Evolutionary conservation across 1,284 basidiomycete species (phyloP).

Genomic region (Pascua guehoae): DNA sequence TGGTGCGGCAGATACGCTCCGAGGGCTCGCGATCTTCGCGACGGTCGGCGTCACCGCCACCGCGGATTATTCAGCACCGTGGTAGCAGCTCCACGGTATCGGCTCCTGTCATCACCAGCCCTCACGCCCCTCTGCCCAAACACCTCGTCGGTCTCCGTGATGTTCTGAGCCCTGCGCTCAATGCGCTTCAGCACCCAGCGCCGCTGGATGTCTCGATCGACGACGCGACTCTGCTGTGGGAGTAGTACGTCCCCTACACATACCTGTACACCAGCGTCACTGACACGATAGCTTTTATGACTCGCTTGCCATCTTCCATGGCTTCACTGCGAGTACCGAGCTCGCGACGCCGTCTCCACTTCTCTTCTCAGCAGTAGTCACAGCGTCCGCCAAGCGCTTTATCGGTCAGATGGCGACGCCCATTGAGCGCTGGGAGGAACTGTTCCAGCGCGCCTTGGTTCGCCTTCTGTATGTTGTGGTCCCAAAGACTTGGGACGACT

Average conservation of each 20-base stretch:
- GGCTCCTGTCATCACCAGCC: too few relatives aligned
- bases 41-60: too few relatives aligned
- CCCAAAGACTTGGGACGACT: constrained; percentile 20
- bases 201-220: constrained; percentile 15
- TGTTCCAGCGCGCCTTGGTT: constrained; percentile 19
- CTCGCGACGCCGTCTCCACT: constrained; percentile 17
- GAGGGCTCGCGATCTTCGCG: neutral
- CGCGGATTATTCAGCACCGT: too few relatives aligned
- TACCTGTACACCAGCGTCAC: neutral
- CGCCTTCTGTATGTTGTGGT: constrained; percentile 15
- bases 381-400: constrained; percentile 14
- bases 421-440: constrained; percentile 15
- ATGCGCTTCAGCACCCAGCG: constrained; percentile 9
- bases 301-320: constrained; percentile 21
- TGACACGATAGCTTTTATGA: constrained; percentile 16
- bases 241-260: constrained; percentile 8
- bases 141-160: constrained; percentile 9
- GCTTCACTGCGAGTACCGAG: constrained; percentile 17
- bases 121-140: neutral
- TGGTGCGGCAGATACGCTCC: constrained; percentile 3
- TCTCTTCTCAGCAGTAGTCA: constrained; percentile 16
- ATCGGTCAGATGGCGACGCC: constrained; percentile 4
- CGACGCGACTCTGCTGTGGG: constrained; percentile 19
- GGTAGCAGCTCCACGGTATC: too few relatives aligned
- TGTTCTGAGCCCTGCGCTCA: constrained; percentile 7